Evolutionary conservation across 2,329 filamentous ascomycete species (phyloP).

Genomic region (Aspergillus pseudoterreus): DNA sequence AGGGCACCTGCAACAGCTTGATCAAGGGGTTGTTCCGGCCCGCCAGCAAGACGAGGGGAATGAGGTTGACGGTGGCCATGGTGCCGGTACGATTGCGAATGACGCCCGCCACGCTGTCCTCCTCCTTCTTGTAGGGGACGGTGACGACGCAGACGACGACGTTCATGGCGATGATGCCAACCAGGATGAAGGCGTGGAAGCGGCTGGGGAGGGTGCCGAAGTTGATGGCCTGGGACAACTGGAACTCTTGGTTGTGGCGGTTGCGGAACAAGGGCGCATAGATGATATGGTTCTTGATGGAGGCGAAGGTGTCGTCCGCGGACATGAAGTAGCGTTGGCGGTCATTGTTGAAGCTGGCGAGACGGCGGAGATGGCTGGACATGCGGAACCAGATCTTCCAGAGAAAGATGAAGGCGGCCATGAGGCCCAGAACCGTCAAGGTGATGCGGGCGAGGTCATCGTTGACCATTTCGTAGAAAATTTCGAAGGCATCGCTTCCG

Average conservation of each 20-base stretch:
- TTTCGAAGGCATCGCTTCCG: constrained; percentile 6
- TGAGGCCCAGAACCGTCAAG: constrained; percentile 60
- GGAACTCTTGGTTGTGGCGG: constrained; percentile 45
- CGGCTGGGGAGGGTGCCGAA: constrained; percentile 46
- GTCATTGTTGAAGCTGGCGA: constrained; percentile 74
- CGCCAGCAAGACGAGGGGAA: constrained; percentile 41
- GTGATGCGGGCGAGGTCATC: constrained; percentile 59
- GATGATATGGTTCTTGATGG: constrained; percentile 64
- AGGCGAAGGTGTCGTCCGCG: constrained; percentile 56
- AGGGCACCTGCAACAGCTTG: constrained; percentile 39
- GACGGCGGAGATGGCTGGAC: constrained; percentile 65
- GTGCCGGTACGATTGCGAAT: constrained; percentile 43
- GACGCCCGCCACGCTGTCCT: constrained; percentile 32
- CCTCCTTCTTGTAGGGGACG: constrained; percentile 36
- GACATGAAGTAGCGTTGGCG: constrained; percentile 74
- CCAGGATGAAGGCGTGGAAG: constrained; percentile 42
- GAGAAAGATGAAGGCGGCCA: constrained; percentile 60
- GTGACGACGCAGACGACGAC: constrained; percentile 50
- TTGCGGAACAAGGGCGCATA: constrained; percentile 44
- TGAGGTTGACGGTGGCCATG: constrained; percentile 42
- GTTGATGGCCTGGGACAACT: constrained; percentile 41
- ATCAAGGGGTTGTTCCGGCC: constrained; percentile 45
- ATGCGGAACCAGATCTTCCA: constrained; percentile 64
- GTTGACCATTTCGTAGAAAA: constrained; percentile 41
- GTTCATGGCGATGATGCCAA: constrained; percentile 41